Evolutionary conservation across 225 moss, liverwort and hornwort species (phyloP), one percentile per base, ranked within the genome.

Genomic region (Antitrichia curtipendula): DNA sequence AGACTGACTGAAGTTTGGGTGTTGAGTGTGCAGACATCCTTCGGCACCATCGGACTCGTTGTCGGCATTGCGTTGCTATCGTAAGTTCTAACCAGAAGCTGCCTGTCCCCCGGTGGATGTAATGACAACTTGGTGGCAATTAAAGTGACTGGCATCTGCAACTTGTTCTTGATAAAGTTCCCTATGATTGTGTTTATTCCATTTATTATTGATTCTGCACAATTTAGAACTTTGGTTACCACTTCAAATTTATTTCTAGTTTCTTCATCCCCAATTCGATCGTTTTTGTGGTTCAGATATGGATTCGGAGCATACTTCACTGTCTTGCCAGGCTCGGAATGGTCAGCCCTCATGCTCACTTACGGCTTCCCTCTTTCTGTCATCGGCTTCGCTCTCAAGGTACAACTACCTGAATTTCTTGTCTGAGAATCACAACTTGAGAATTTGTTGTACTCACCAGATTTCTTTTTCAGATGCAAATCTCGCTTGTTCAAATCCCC

Each of bases 241-340:
- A n/a, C 43, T 66, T 77, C 31, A 82, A 58, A 53, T 81, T 52
- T 16, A 59, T 78, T n/a, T 81, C 58, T 63, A 63, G 61, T 76
- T 84, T 54, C 57, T 84, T 59, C 61, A 43, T 63, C 57, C 13
- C 31, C 16, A 64, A 86, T 87, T 74, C 27, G 45, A 76, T 89
- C 70, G 47, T 76, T 88, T 79, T 83, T 74, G 78, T 89, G 85
- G 61, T 85, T 85, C 90, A 99, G 98, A 53, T 99, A 99, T 90
- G 98, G 98, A 83, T 99, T 99, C 47, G 98, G 98, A 91, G 98
- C 98, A 41, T 99, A 99, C 86, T 99, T 99, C 91, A 99, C 97
- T 75, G 91, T 99, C 91, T 79, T 99, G 24, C 98, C 98, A 61
- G 98, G 98, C 50, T 94, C 98, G 85, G 97, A 97, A 89, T 92